These are phyloP conservation scores for Apiotrichum gracile DNA, from an alignment of 1,284 basidiomycete genomes.

Conservation along the genomic window DNA sequence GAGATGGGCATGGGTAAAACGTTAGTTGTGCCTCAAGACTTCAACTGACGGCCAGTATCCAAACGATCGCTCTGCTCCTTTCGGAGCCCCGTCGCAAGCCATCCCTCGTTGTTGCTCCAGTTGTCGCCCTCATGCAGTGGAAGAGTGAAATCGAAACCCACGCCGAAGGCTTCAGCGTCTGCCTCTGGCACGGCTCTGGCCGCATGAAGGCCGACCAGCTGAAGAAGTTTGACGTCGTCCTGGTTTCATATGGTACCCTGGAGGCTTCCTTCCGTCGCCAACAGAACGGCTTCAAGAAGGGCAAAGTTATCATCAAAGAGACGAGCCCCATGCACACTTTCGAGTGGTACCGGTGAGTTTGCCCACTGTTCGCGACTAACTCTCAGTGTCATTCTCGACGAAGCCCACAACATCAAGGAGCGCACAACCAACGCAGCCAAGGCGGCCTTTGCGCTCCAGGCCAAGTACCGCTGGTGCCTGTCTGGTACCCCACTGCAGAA, in stretches of 20 bases:
- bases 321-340: slow-evolving; percentile 78
- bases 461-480: slow-evolving; percentile 86
- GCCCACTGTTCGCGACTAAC: slow-evolving; percentile 59
- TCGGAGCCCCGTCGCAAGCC: slow-evolving; percentile 61
- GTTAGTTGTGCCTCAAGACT: slow-evolving; percentile 18
- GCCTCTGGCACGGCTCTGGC: slow-evolving; percentile 82
- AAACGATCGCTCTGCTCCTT: slow-evolving; percentile 86
- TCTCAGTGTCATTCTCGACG: slow-evolving; percentile 59
- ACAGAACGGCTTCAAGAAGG: slow-evolving; percentile 82
- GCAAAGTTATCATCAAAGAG: slow-evolving; percentile 80
- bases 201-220: slow-evolving; percentile 59
- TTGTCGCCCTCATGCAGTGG: slow-evolving; percentile 99
- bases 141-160: slow-evolving; percentile 84
- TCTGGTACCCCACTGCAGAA: slow-evolving; percentile 98
- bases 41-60: slow-evolving; percentile 60
- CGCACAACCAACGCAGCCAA: slow-evolving; percentile 92
- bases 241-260: slow-evolving; percentile 64
- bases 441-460: slow-evolving; percentile 81
- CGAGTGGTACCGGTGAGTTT: slow-evolving; percentile 84
- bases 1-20: slow-evolving; percentile 81
- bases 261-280: slow-evolving; percentile 93
- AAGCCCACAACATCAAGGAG: slow-evolving; percentile 98
- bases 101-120: slow-evolving; percentile 90
- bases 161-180: slow-evolving; percentile 67
- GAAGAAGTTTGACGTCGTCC: slow-evolving; percentile 71